Conservation (phyloP, 176 grass and related monocot species). For the Lolium multiflorum region DNA sequence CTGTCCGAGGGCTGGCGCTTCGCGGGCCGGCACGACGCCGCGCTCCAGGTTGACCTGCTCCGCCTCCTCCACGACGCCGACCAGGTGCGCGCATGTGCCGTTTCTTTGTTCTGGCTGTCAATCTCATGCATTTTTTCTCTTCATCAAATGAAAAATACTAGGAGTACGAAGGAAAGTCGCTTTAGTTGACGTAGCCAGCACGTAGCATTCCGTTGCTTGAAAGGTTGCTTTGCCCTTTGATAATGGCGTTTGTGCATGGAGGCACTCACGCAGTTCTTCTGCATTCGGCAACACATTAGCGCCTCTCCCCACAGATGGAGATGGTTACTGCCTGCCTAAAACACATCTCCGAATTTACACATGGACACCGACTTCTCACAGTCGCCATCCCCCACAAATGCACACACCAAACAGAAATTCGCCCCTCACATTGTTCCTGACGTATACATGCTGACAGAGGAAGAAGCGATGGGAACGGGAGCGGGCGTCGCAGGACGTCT, state of each 20-base stretch:
- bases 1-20: slow-evolving; percentile 77
- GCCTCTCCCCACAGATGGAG: background rate
- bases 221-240: background rate
- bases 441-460: slow-evolving; percentile 43
- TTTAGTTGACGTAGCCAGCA: background rate
- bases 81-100: slow-evolving; percentile 28
- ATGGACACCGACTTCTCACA: background rate
- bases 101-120: background rate
- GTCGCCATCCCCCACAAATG: background rate
- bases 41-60: slow-evolving; percentile 56
- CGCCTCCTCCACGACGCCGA: slow-evolving; percentile 62
- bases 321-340: background rate
- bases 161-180: background rate
- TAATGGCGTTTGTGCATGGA: background rate
- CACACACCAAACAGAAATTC: background rate
- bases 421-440: background rate
- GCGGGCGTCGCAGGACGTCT: slow-evolving; percentile 54
- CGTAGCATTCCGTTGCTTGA: slow-evolving; percentile 1
- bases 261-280: background rate
- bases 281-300: background rate
- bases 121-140: slow-evolving; percentile 17
- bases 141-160: background rate
- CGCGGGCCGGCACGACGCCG: slow-evolving; percentile 52
- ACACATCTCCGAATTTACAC: background rate
- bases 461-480: slow-evolving; percentile 60